Evolutionary conservation across 192 early-diverging fungal genomes (phyloP).

Genomic region (Backusella mclennaniae): DNA sequence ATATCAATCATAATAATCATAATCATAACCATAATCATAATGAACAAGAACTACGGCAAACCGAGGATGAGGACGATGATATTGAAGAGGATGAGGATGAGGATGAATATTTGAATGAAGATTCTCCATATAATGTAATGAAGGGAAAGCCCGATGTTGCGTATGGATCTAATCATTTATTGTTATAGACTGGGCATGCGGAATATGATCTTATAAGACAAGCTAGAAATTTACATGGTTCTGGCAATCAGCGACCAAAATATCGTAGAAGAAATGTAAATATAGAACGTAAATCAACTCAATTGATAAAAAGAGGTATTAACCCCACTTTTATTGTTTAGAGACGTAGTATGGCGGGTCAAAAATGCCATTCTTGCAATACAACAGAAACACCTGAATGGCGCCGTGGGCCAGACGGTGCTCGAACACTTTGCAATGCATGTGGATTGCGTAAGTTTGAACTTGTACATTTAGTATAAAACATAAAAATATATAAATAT

Average conservation of each 20-base stretch:
- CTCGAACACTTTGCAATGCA: constrained; percentile 91
- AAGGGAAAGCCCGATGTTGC: background rate
- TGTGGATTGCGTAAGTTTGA: constrained; percentile 82
- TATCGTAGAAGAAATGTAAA: constrained; percentile 20
- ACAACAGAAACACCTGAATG: constrained; percentile 91
- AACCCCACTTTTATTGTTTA: background rate
- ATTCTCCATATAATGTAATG: background rate
- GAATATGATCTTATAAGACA: constrained; percentile 20
- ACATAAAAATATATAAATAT: no score
- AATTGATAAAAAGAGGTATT: background rate
- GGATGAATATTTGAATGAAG: background rate
- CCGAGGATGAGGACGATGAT: background rate
- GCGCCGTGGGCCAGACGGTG: constrained; percentile 88
- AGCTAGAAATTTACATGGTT: constrained; percentile 9
- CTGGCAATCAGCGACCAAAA: background rate
- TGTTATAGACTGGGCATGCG: background rate
- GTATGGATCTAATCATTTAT: background rate
- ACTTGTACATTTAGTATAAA: no score
- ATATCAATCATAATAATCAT: background rate
- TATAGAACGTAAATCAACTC: background rate
- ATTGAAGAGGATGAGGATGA: constrained; percentile 1
- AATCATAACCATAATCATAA: background rate
- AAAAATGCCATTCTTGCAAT: constrained; percentile 72
- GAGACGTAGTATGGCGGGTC: constrained; percentile 17
- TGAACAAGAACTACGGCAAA: background rate